Evolutionary conservation across 1,284 basidiomycete species (phyloP).

Genomic region (Cryptococcus sp.): DNA sequence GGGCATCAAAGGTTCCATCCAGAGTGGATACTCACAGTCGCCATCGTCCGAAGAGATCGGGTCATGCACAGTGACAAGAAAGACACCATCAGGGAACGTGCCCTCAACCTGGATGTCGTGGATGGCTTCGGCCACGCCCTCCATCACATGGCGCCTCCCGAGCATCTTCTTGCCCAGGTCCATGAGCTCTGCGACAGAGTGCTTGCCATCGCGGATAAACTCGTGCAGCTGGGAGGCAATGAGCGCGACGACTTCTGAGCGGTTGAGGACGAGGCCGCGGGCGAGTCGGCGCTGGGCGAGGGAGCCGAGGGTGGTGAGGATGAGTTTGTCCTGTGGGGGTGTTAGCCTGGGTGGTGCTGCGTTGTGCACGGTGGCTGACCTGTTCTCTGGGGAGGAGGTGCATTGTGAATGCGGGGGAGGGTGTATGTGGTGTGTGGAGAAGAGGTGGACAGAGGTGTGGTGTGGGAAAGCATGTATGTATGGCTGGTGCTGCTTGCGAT

Average conservation of each 20-base stretch:
- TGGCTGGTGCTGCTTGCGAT: too few relatives aligned
- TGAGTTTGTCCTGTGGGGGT: conserved; percentile 50
- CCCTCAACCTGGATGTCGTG: conserved; percentile 90
- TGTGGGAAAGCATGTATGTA: too few relatives aligned
- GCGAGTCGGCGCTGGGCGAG: conserved; percentile 94
- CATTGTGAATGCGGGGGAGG: conserved; percentile 19
- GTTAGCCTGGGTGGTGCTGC: not conserved
- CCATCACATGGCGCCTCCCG: conserved; percentile 82
- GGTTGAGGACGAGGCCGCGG: conserved; percentile 79
- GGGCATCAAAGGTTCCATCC: not conserved
- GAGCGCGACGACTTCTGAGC: conserved; percentile 82
- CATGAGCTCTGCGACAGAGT: conserved; percentile 87
- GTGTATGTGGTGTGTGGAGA: too few relatives aligned
- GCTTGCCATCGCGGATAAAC: conserved; percentile 87
- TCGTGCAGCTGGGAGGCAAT: conserved; percentile 91
- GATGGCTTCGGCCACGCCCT: conserved; percentile 50
- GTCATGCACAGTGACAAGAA: conserved; percentile 90
- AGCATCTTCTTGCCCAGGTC: conserved; percentile 83
- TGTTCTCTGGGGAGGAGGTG: conserved; percentile 44
- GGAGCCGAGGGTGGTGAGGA: conserved; percentile 63
- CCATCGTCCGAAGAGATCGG: conserved; percentile 83
- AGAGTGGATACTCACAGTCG: conserved; percentile 51
- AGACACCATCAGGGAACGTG: conserved; percentile 85
- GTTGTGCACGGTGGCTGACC: conserved; percentile 21
- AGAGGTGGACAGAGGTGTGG: too few relatives aligned